phyloP scores from a whole-genome alignment of 1,284 basidiomycete species.

The Apiotrichum sp. region DNA sequence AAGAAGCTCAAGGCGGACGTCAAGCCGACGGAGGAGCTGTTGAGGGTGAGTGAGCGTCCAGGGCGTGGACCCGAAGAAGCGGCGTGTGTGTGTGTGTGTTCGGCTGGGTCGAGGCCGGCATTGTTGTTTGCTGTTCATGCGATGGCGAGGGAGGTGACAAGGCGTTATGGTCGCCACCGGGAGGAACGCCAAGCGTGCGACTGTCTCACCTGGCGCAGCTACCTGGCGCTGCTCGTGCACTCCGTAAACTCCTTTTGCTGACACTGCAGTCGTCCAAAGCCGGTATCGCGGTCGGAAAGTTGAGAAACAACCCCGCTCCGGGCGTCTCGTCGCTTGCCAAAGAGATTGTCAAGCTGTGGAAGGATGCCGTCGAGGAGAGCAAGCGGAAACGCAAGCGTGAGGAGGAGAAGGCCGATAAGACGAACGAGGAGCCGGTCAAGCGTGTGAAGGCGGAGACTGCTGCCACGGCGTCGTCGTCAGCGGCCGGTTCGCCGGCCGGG shows the following conservation, averaged over 20 bases:
- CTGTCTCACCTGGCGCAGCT: no score
- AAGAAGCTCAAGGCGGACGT: slow-evolving; percentile 69
- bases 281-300: slow-evolving; percentile 85
- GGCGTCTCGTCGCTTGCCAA: slow-evolving; percentile 78
- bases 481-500: slow-evolving; percentile 4
- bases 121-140: no score
- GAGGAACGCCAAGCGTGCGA: no score
- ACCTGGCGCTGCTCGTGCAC: neutral
- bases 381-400: slow-evolving; percentile 53
- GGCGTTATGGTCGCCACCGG: no score
- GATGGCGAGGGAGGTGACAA: no score
- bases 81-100: no score
- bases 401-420: slow-evolving; percentile 19
- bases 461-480: neutral
- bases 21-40: slow-evolving; percentile 74
- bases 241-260: neutral
- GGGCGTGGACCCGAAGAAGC: no score
- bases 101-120: no score
- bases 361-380: slow-evolving; percentile 69
- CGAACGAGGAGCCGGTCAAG: slow-evolving; percentile 29
- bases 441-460: slow-evolving; percentile 30
- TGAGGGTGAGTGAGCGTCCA: slow-evolving; percentile 61
- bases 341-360: slow-evolving; percentile 89
- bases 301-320: slow-evolving; percentile 67
- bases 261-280: slow-evolving; percentile 61